These are phyloP conservation scores for Musa acuminata DNA, from an alignment of 176 grass and related monocot species.

Conservation along the genomic window DNA sequence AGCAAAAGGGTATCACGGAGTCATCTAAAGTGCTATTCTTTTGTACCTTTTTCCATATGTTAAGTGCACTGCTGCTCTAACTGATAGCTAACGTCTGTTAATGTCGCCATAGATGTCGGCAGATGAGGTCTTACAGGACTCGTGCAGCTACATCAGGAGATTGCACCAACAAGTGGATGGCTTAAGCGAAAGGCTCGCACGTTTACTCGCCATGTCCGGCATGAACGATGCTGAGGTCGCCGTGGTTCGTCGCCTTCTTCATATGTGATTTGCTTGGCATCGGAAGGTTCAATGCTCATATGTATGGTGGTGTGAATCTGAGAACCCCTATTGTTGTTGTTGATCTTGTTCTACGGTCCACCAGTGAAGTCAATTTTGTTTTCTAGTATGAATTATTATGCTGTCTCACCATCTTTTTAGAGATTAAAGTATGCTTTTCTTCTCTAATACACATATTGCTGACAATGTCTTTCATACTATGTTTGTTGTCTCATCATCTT, in stretches of 20 bases:
- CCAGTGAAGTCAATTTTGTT: too few relatives aligned
- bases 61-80: neutral
- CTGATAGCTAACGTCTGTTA: neutral
- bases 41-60: too few relatives aligned
- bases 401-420: too few relatives aligned
- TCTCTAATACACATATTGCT: too few relatives aligned
- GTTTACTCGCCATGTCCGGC: neutral
- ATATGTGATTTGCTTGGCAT: neutral
- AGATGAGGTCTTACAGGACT: neutral
- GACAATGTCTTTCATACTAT: too few relatives aligned
- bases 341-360: too few relatives aligned
- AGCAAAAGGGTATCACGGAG: neutral
- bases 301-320: too few relatives aligned
- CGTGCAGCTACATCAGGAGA: neutral
- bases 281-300: too few relatives aligned
- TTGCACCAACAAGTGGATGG: neutral
- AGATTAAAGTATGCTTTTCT: too few relatives aligned
- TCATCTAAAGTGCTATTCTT: neutral
- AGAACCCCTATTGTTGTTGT: too few relatives aligned
- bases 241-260: neutral
- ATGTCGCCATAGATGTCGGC: neutral
- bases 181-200: neutral
- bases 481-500: too few relatives aligned
- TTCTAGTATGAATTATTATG: too few relatives aligned
- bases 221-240: neutral